Base-by-base conservation (phyloP, 345 rosid genomes). In the Hevea brasiliensis region DNA sequence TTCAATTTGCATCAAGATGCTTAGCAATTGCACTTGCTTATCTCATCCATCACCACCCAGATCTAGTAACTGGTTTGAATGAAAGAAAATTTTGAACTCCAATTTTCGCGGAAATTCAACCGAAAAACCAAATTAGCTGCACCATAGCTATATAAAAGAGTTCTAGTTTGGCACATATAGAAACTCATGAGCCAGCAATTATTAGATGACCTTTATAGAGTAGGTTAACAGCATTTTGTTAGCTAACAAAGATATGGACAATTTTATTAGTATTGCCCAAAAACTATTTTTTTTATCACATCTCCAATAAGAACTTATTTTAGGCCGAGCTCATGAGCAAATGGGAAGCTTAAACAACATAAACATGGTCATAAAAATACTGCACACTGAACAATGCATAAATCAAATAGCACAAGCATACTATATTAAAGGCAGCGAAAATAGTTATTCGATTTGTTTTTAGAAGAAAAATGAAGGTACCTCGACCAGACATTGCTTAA, bases 401-500 rank as follows among this genome's bases (percentile, higher is more conserved):
- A 32, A 32, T 32, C 37, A 32, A 32, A 32, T 32, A 4, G 3
- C 37, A 32, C 37, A 32, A 32, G 37, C 37, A 32, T 32, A 32
- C 37, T 32, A 32, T 32, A 32, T 32, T 32, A 32, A 1, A 32
- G 37, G 37, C 37, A 32, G 2, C 2, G 37, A 32, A 32, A 32
- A 32, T 32, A 32, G 37, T 32, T 32, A 32, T 1, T n/a, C n/a
- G n/a, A n/a, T n/a, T n/a, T 32, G 37, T 1, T 32, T 32, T 32
- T 1, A 32, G 10, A 45, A 21, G 1, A 11, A 50, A 41, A 17
- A 26, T 35, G 14, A 14, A 23, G 3, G 37, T 81, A 91, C 97
- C 89, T 87, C 81, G 47, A 76, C 57, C 65, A 95, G 76, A 74
- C 86, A 81, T 44, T 91, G 81, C 78, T 87, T 88, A 48, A 92